Conservation (phyloP, 257 asterid genomes). For the Ballota nigra region DNA sequence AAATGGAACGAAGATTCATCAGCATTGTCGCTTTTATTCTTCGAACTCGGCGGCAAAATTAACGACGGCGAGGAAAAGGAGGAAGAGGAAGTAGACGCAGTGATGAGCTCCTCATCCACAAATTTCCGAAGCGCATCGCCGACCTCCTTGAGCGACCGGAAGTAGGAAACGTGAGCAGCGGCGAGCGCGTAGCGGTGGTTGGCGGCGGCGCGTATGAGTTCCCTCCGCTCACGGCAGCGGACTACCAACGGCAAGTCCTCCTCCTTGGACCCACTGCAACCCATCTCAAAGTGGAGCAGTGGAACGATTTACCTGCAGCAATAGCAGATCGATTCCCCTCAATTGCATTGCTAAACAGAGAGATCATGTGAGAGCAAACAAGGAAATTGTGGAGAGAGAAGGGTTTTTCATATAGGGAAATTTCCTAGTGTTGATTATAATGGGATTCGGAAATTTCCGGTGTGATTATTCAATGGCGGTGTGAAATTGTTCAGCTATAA, state of each 20-base stretch:
- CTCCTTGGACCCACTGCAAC: slow-evolving; percentile 79
- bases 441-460: slow-evolving; percentile 7
- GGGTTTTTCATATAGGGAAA: not conserved
- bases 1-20: slow-evolving; percentile 35
- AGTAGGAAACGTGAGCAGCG: slow-evolving; percentile 86
- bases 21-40: slow-evolving; percentile 27
- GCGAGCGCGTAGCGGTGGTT: slow-evolving; percentile 88
- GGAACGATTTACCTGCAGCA: slow-evolving; percentile 19
- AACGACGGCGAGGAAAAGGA: slow-evolving; percentile 72
- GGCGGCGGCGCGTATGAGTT: slow-evolving; percentile 78
- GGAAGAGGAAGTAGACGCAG: slow-evolving; percentile 46
- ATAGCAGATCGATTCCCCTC: slow-evolving; percentile 21
- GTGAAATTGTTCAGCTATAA: slow-evolving; percentile 24
- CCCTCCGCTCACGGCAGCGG: slow-evolving; percentile 81
- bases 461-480: slow-evolving; percentile 26
- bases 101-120: slow-evolving; percentile 80
- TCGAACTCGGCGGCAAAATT: slow-evolving; percentile 56
- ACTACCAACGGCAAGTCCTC: slow-evolving; percentile 71
- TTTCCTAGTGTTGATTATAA: not conserved
- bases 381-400: slow-evolving; percentile 6
- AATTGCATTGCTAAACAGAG: slow-evolving; percentile 39
- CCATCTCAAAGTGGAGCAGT: slow-evolving; percentile 46
- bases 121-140: slow-evolving; percentile 89
- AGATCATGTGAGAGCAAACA: not conserved
- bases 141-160: slow-evolving; percentile 72